Conservation (phyloP, 495 filamentous ascomycete species). For the Tricharina praecox region DNA sequence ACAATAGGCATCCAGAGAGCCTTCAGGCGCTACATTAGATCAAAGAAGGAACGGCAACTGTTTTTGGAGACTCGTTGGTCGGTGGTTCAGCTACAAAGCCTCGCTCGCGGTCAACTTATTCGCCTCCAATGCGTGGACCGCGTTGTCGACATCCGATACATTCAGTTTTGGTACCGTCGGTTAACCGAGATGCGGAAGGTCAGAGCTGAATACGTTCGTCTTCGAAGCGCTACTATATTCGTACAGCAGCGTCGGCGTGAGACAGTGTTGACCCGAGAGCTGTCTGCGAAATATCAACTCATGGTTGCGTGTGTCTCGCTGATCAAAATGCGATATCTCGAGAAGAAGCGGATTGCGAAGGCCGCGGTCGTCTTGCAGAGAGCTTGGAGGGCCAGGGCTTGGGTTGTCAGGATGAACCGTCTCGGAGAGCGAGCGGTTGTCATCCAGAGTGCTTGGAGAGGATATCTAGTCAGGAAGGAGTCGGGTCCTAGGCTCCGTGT, state of each 20-base stretch:
- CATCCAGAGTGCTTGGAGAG: slow-evolving; percentile 31
- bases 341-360: slow-evolving; percentile 9
- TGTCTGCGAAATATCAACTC: background rate
- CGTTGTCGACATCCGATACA: background rate
- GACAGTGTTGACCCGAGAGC: background rate
- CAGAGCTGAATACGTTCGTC: background rate
- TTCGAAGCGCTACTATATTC: background rate
- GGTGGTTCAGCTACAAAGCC: slow-evolving; percentile 10
- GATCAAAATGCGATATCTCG: background rate
- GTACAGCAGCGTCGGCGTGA: slow-evolving; percentile 3
- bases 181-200: background rate
- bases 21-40: slow-evolving; percentile 12
- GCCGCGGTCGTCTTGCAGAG: slow-evolving; percentile 27
- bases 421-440: slow-evolving; percentile 14
- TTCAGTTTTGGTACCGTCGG: slow-evolving; percentile 4
- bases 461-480: slow-evolving; percentile 11
- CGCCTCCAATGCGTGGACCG: background rate
- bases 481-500: slow-evolving; percentile 20
- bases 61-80: slow-evolving; percentile 6
- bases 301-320: background rate
- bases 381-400: slow-evolving; percentile 27
- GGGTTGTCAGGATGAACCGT: slow-evolving; percentile 21
- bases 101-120: slow-evolving; percentile 11
- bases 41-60: slow-evolving; percentile 6
- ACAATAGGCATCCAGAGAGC: slow-evolving; percentile 16